Percentiles rank a stretch among this genome's conserved stretches.
Evolutionary conservation across 192 early-diverging fungal species (phyloP).

Genomic region (Linnemannia schmuckeri): DNA sequence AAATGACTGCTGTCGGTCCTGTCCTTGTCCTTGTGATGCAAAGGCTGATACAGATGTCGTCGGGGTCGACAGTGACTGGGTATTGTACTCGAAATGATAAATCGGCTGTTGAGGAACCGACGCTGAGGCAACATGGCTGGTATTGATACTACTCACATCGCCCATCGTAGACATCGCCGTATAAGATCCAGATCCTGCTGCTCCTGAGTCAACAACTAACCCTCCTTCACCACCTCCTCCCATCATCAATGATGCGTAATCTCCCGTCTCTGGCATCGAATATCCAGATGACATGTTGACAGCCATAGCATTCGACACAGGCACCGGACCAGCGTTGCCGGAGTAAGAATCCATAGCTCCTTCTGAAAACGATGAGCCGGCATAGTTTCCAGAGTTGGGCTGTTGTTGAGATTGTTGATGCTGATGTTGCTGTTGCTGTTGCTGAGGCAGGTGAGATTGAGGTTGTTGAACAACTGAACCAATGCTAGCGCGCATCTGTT

Average conservation of each 20-base stretch:
- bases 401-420: background rate
- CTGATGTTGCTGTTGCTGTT: constrained; percentile 13
- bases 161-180: background rate
- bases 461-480: background rate
- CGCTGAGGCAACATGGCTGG: background rate
- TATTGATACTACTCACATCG: background rate
- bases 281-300: constrained; percentile 2
- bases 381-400: constrained; percentile 6
- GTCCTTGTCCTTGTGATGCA: no score
- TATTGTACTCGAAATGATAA: constrained; percentile 13
- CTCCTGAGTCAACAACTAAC: background rate
- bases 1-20: no score
- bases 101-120: background rate
- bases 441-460: constrained; percentile 6
- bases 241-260: background rate
- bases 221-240: background rate
- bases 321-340: background rate
- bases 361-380: background rate
- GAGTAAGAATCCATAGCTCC: background rate
- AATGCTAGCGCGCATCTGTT: constrained; percentile 35
- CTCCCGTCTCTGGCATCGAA: background rate
- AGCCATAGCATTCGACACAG: background rate
- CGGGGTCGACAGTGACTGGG: background rate
- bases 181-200: background rate
- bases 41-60: background rate